These are phyloP conservation scores for Debaryomyces udenii DNA, from an alignment of 1,139 yeast species.

Conservation along the genomic window DNA sequence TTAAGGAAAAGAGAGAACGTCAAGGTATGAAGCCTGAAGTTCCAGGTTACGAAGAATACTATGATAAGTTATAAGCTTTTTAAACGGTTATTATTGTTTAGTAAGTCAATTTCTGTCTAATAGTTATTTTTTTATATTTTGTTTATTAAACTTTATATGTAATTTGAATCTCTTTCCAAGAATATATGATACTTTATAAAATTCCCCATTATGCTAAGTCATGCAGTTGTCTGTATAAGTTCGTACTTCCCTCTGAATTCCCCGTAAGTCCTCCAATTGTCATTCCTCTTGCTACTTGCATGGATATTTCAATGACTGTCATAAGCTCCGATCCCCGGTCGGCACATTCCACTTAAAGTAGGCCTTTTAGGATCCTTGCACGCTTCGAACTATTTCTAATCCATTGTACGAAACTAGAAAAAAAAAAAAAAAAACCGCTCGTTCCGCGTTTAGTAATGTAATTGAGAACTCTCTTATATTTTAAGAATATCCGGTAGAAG, in stretches of 20 bases:
- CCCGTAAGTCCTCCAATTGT: no score
- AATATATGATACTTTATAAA: slow-evolving; percentile 12
- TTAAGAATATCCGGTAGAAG: slow-evolving; percentile 6
- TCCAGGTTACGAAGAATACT: slow-evolving; percentile 99
- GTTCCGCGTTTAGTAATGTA: slow-evolving; percentile 12
- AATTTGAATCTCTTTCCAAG: slow-evolving; percentile 13
- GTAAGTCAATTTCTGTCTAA: slow-evolving; percentile 9
- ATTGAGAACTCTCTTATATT: slow-evolving; percentile 4
- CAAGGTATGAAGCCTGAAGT: slow-evolving; percentile 96
- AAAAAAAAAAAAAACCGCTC: slow-evolving; percentile 3
- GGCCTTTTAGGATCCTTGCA: no score
- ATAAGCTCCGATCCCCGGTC: no score
- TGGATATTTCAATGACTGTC: no score
- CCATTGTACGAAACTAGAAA: no score
- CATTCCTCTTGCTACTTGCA: no score
- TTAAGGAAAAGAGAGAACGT: slow-evolving; percentile 89
- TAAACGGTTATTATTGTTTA: slow-evolving; percentile 10
- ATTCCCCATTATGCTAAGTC: background rate
- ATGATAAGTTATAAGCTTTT: slow-evolving; percentile 88
- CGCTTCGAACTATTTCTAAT: no score
- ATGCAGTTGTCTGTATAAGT: no score
- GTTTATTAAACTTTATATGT: slow-evolving; percentile 9
- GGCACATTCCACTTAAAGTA: no score
- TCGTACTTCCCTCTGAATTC: no score
- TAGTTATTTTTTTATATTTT: slow-evolving; percentile 10